A percentile compares a stretch with the other conserved stretches of the same genome.
Evolutionary conservation across 2,329 filamentous ascomycete species (phyloP).

Genomic region (Rutstroemia sp.): DNA sequence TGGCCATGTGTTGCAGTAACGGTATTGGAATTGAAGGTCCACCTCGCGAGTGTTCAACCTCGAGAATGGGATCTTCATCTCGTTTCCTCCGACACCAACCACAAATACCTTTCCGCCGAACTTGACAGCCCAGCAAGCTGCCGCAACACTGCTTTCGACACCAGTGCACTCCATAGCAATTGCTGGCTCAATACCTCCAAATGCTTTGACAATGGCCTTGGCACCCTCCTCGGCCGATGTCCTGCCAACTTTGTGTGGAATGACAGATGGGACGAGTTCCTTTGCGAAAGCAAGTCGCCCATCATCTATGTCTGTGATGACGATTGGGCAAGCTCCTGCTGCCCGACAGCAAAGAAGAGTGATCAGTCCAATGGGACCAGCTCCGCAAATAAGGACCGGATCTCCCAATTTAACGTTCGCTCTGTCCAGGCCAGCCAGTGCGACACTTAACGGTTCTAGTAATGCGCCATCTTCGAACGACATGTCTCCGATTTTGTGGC

Average conservation of each 20-base stretch:
- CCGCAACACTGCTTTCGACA: conserved; percentile 78
- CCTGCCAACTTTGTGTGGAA: conserved; percentile 71
- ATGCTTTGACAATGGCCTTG: conserved; percentile 56
- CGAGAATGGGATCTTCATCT: conserved; percentile 97
- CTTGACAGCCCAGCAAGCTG: conserved; percentile 83
- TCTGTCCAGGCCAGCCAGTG: conserved; percentile 79
- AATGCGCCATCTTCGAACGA: conserved; percentile 85
- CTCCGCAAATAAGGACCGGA: conserved; percentile 81
- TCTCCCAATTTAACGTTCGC: conserved; percentile 77
- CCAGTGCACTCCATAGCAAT: conserved; percentile 90
- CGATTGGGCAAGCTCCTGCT: conserved; percentile 81
- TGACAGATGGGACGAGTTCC: conserved; percentile 69
- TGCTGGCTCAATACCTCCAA: conserved; percentile 74
- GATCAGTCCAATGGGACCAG: conserved; percentile 88
- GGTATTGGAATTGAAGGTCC: conserved; percentile 93
- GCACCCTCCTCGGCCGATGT: conserved; percentile 64
- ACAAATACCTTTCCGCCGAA: conserved; percentile 97
- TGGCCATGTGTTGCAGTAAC: conserved; percentile 95
- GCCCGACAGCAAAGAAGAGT: conserved; percentile 78
- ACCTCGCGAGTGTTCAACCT: conserved; percentile 82
- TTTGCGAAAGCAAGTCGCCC: conserved; percentile 79
- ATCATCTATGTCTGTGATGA: conserved; percentile 92
- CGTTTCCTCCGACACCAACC: conserved; percentile 89
- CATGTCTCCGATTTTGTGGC: conserved; percentile 92
- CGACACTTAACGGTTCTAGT: conserved; percentile 84